Base-by-base conservation (phyloP, 306 rosid genomes). In the Castanea sativa region DNA sequence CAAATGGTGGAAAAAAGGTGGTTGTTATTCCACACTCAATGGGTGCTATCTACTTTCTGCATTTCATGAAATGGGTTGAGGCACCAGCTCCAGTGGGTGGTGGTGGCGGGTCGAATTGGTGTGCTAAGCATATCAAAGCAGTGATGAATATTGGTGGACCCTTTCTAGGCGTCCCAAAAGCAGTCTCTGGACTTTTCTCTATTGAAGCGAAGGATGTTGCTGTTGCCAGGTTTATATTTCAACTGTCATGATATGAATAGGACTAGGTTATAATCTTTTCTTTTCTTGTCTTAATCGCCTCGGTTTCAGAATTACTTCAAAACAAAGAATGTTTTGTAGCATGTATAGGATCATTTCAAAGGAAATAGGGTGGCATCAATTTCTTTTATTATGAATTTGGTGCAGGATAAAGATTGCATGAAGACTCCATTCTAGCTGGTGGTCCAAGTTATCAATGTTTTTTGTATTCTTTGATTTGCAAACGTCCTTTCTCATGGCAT, bases 61-160 rank as follows among this genome's bases (percentile, higher is more conserved):
- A 92, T 86, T 92, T 92, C 80, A 92, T 92, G 94, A 92, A 92
- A 78, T 92, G 97, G 97, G 97, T 90, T 80, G 97, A 92, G 84
- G 89, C 94, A 68, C 97, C 94, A 21, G 82, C 71, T 55, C 94
- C 97, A 35, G 76, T 84, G 92, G 97, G 97, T 58, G 97, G 94
- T 81, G 94, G 93, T 67, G 97, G 97, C 65, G 97, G 97, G 56
- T 84, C 90, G 33, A 86, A 92, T 83, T 92, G 97, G 97, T 92
- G 97, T 71, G 92, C 97, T 32, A 90, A 83, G 86, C 97, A 92
- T 78, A 87, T 92, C 63, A 90, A 90, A 86, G 90, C 97, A 30
- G 84, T 92, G 61, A 73, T 84, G 91, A 92, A 92, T 83, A 90
- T 92, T 64, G 97, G 97, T 65, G 97, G 90, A 74, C 94, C 97